Conservation (phyloP, 768 basidiomycete species). For the Amanita rubescens region DNA sequence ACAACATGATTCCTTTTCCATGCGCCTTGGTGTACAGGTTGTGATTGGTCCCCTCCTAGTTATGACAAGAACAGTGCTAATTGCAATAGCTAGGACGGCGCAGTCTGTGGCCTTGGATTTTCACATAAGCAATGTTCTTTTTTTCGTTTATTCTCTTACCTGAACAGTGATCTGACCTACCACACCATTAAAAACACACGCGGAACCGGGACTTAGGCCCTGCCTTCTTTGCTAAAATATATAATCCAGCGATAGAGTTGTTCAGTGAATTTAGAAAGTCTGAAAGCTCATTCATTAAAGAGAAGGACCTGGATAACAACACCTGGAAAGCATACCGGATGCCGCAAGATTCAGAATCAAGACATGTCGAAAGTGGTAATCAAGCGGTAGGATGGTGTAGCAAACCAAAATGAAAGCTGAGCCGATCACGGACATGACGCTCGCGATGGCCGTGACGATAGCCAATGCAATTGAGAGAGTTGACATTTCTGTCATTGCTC, state of each 20-base stretch:
- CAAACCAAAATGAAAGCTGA: conserved; percentile 10
- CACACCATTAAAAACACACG: conserved; percentile 9
- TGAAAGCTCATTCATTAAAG: background rate
- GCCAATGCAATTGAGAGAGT: background rate
- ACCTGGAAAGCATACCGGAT: conserved; percentile 8
- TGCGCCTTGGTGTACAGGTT: background rate
- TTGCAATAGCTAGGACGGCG: conserved; percentile 7
- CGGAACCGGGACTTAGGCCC: conserved; percentile 1
- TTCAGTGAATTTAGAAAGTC: conserved; percentile 9
- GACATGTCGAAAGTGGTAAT: conserved; percentile 10
- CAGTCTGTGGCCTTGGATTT: conserved; percentile 8
- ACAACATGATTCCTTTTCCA: background rate
- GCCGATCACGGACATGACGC: conserved; percentile 7
- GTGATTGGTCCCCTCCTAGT: background rate
- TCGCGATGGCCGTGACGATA: conserved; percentile 1
- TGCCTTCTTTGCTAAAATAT: conserved; percentile 3
- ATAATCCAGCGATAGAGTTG: conserved; percentile 6
- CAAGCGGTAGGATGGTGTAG: conserved; percentile 7
- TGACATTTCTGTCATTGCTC: background rate
- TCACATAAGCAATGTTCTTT: background rate
- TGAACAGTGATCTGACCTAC: conserved; percentile 10
- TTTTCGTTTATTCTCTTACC: background rate
- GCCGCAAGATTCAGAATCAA: conserved; percentile 9
- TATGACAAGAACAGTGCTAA: background rate
- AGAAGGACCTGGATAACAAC: too few species aligned